These are phyloP conservation scores for Schwanniomyces etchellsii DNA, from an alignment of 1,139 yeast genomes.

Conservation along the genomic window DNA sequence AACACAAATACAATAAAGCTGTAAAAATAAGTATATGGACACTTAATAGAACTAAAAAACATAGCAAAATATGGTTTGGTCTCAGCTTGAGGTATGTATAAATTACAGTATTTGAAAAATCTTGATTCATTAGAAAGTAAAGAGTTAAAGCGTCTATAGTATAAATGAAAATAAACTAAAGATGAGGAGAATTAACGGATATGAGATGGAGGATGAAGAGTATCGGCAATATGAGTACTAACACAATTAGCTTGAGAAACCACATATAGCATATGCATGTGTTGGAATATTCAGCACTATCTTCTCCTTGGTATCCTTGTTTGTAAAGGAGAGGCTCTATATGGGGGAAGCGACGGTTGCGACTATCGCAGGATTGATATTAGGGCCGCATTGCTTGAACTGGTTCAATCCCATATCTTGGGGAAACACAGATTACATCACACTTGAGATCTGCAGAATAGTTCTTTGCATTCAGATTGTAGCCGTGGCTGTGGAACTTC, in stretches of 20 bases:
- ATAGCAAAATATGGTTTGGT: slow-evolving; percentile 26
- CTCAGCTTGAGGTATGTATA: slow-evolving; percentile 33
- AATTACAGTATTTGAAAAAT: no score
- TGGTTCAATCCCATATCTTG: slow-evolving; percentile 88
- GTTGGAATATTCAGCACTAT: slow-evolving; percentile 84
- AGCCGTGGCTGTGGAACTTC: slow-evolving; percentile 96
- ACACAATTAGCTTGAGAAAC: slow-evolving; percentile 24
- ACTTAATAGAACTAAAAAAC: background rate
- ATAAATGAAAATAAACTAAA: no score
- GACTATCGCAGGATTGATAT: slow-evolving; percentile 80
- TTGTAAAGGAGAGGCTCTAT: slow-evolving; percentile 82
- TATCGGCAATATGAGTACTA: slow-evolving; percentile 1
- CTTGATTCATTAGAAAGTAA: no score
- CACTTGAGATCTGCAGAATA: slow-evolving; percentile 82
- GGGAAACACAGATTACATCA: slow-evolving; percentile 87
- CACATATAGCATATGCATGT: slow-evolving; percentile 91
- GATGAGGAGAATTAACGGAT: no score
- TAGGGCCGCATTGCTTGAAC: slow-evolving; percentile 86
- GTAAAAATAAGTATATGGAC: background rate
- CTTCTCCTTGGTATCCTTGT: slow-evolving; percentile 84
- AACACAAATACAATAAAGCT: background rate
- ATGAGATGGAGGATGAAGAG: no score
- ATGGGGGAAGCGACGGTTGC: slow-evolving; percentile 97
- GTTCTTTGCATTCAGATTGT: slow-evolving; percentile 91
- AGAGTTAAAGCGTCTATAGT: no score